Conservation (phyloP, 805 yeast species). For the Sugiyamaella americana region DNA sequence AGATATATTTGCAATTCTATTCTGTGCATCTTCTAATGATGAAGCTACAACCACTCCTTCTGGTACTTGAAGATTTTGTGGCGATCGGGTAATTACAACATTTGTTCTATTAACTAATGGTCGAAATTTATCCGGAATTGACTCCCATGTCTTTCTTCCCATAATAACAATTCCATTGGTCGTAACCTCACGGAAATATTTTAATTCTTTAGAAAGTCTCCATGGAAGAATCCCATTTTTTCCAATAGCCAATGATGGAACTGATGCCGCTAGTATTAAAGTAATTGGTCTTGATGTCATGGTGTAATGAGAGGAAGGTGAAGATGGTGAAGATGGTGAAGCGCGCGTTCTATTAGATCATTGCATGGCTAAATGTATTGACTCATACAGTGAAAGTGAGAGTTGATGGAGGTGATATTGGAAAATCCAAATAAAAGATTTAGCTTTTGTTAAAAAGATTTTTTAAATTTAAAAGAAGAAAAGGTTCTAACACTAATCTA, state of each 20-base stretch:
- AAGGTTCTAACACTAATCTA: too few species aligned
- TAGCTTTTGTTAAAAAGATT: too few species aligned
- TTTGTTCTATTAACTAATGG: slow-evolving; percentile 76
- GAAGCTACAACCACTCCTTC: slow-evolving; percentile 33
- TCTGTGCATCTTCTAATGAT: slow-evolving; percentile 42
- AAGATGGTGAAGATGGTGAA: too few species aligned
- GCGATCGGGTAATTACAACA: slow-evolving; percentile 59
- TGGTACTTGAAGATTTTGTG: slow-evolving; percentile 16
- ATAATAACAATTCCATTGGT: slow-evolving; percentile 57
- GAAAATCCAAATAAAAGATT: too few species aligned
- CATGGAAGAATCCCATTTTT: slow-evolving; percentile 78
- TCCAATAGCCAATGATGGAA: slow-evolving; percentile 83
- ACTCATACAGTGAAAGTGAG: too few species aligned
- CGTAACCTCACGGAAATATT: slow-evolving; percentile 75
- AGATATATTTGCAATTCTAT: slow-evolving; percentile 15
- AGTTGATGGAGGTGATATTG: too few species aligned
- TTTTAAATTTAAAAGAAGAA: too few species aligned
- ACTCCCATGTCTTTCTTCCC: slow-evolving; percentile 97
- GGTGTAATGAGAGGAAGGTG: too few species aligned
- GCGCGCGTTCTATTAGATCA: too few species aligned
- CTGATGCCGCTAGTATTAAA: slow-evolving; percentile 78
- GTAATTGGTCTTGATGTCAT: slow-evolving; percentile 40
- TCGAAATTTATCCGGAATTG: slow-evolving; percentile 77
- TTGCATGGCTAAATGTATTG: too few species aligned
- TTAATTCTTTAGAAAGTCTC: slow-evolving; percentile 79